These are phyloP conservation scores for Rutidosis leptorrhynchoides DNA, from an alignment of 129 eudicot species.

Conservation along the genomic window DNA sequence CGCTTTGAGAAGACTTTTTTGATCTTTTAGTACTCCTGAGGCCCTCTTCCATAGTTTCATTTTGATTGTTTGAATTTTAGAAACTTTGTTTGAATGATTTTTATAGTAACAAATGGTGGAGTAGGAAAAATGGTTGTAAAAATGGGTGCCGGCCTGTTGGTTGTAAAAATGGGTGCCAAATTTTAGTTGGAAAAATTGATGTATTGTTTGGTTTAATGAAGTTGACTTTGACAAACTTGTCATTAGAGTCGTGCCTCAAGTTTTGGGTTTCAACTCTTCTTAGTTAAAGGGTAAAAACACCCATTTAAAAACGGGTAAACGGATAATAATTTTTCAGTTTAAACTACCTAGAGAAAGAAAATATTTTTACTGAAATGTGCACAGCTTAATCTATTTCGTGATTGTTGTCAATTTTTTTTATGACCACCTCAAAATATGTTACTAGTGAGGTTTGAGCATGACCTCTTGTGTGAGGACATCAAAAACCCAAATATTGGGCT, in stretches of 20 bases:
- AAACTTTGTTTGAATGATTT: conserved; percentile 3
- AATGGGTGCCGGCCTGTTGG: conserved; percentile 32
- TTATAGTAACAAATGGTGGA: conserved; percentile 25
- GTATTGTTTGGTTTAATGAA: conserved; percentile 24
- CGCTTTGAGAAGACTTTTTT: conserved; percentile 50
- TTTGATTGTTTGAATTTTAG: neutral
- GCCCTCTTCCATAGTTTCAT: conserved; percentile 74
- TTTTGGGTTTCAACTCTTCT: conserved; percentile 34
- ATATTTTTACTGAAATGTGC: too few species aligned
- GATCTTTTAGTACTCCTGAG: conserved; percentile 59
- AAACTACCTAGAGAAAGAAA: too few species aligned
- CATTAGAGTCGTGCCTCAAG: conserved; percentile 19
- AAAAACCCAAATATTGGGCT: too few species aligned
- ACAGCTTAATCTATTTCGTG: too few species aligned
- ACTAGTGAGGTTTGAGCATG: too few species aligned
- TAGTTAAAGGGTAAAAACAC: too few species aligned
- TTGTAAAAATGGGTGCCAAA: conserved; percentile 17
- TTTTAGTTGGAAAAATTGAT: conserved; percentile 19
- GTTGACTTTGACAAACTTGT: conserved; percentile 30
- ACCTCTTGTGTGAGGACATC: too few species aligned
- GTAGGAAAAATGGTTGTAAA: too few species aligned
- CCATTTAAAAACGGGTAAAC: too few species aligned
- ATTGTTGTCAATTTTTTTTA: too few species aligned
- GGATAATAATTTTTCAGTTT: too few species aligned
- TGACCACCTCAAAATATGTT: too few species aligned